These are phyloP conservation scores for Penicillium herquei DNA, from an alignment of 495 filamentous ascomycete genomes.

Conservation along the genomic window DNA sequence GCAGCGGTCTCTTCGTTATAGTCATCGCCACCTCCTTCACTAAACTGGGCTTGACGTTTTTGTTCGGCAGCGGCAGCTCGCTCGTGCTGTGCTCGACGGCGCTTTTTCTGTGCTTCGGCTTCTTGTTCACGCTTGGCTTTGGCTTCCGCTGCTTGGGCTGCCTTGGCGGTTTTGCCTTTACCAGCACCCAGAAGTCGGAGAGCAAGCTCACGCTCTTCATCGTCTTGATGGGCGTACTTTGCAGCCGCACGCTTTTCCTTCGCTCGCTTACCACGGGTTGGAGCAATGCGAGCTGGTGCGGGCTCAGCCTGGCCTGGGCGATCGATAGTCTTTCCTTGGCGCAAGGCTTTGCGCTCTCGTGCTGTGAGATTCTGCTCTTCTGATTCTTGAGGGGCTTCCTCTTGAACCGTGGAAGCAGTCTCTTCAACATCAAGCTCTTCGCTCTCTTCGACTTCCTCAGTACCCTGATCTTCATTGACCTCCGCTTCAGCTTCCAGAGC, in stretches of 20 bases:
- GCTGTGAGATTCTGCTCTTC: constrained; percentile 48
- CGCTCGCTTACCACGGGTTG: constrained; percentile 73
- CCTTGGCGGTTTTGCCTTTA: constrained; percentile 51
- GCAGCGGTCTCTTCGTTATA: constrained; percentile 55
- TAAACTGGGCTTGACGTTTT: constrained; percentile 56
- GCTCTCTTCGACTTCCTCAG: constrained; percentile 15
- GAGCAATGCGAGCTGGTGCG: constrained; percentile 21
- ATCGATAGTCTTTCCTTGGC: constrained; percentile 42
- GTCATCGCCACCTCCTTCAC: constrained; percentile 50
- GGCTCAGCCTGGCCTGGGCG: constrained; percentile 16
- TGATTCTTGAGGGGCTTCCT: constrained; percentile 15
- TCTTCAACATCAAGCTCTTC: constrained; percentile 15
- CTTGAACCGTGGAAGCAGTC: constrained; percentile 13
- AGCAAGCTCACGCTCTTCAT: constrained; percentile 82
- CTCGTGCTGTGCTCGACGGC: constrained; percentile 76
- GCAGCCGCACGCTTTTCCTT: constrained; percentile 85
- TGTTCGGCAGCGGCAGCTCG: constrained; percentile 61
- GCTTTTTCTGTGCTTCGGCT: constrained; percentile 60
- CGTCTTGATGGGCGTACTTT: constrained; percentile 95
- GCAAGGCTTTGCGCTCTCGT: constrained; percentile 46
- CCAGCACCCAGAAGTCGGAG: constrained; percentile 77
- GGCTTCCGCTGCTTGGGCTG: constrained; percentile 46
- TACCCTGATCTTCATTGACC: constrained; percentile 8
- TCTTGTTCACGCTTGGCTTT: constrained; percentile 60
- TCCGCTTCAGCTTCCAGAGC: constrained; percentile 18